Evolutionary conservation across 2,329 filamentous ascomycete genomes (phyloP).

Genomic region (Talaromyces islandicus): DNA sequence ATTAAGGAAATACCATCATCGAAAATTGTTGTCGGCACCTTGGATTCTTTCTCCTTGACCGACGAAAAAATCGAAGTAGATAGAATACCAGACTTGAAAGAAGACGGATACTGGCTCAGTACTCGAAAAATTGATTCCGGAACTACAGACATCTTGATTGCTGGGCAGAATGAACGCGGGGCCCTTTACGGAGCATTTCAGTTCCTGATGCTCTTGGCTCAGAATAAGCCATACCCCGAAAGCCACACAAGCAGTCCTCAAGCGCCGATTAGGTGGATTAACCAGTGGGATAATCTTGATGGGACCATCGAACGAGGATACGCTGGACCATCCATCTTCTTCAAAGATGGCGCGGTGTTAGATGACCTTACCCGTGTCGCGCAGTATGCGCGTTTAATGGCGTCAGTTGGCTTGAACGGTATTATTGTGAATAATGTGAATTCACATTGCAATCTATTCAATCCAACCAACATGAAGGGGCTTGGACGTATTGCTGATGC

Average conservation of each 20-base stretch:
- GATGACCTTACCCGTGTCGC: constrained; percentile 54
- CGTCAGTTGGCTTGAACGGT: constrained; percentile 62
- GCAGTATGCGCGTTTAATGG: constrained; percentile 60
- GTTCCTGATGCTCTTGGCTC: constrained; percentile 60
- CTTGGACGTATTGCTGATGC: constrained; percentile 57
- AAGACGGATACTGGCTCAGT: constrained; percentile 55
- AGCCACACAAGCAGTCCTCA: constrained; percentile 51
- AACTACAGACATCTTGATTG: constrained; percentile 44
- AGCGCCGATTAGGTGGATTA: constrained; percentile 62
- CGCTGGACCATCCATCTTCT: constrained; percentile 64
- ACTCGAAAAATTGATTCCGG: constrained; percentile 31
- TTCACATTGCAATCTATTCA: constrained; percentile 56
- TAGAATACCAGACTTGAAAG: constrained; percentile 21
- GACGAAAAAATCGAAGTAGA: constrained; percentile 23
- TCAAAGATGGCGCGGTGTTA: constrained; percentile 50
- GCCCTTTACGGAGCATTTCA: constrained; percentile 65
- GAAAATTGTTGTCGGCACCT: constrained; percentile 22
- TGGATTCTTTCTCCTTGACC: constrained; percentile 16
- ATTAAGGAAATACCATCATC: constrained; percentile 20
- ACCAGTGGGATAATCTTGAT: constrained; percentile 69
- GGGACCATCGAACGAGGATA: constrained; percentile 64
- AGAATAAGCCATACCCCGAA: constrained; percentile 47
- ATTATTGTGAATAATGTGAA: constrained; percentile 69
- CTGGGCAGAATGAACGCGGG: constrained; percentile 61
- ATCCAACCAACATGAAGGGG: constrained; percentile 53